These are phyloP conservation scores for Myriangium duriaei DNA, from an alignment of 2,329 filamentous ascomycete species.

Conservation along the genomic window DNA sequence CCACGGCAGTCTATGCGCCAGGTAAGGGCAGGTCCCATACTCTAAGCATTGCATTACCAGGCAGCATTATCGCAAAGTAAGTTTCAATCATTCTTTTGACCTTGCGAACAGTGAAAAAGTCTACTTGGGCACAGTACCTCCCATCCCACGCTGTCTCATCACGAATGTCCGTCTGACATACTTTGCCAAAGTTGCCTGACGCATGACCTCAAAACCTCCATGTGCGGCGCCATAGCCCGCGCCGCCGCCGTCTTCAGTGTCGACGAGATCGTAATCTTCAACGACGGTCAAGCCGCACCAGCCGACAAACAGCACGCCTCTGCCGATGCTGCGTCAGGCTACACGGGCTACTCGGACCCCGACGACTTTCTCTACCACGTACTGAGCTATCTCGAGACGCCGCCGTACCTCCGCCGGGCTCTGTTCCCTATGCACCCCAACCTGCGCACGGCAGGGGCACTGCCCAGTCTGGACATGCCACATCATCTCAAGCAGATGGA, in stretches of 20 bases:
- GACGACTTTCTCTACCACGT: constrained; percentile 70
- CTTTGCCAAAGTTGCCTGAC: constrained; percentile 51
- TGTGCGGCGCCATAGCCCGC: constrained; percentile 65
- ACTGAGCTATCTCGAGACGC: constrained; percentile 70
- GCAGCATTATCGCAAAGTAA: constrained; percentile 64
- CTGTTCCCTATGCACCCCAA: constrained; percentile 73
- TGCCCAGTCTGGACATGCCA: constrained; percentile 73
- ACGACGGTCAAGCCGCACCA: constrained; percentile 45
- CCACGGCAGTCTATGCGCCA: constrained; percentile 56
- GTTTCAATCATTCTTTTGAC: too few species aligned
- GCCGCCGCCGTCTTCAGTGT: constrained; percentile 72
- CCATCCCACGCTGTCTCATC: too few species aligned
- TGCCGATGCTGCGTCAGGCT: constrained; percentile 31
- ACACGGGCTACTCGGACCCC: constrained; percentile 61
- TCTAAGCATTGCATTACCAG: constrained; percentile 64
- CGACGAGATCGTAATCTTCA: constrained; percentile 72
- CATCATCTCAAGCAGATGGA: constrained; percentile 67
- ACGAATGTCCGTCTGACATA: too few species aligned
- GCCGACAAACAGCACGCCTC: constrained; percentile 13
- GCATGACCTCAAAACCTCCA: constrained; percentile 60
- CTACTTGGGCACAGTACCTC: too few species aligned
- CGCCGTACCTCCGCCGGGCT: constrained; percentile 63
- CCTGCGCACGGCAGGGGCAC: constrained; percentile 55
- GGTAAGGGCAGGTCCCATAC: constrained; percentile 56
- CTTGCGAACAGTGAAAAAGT: too few species aligned